phyloP scores from a whole-genome alignment of 345 rosid genomes.

The Eucalyptus marginata region DNA sequence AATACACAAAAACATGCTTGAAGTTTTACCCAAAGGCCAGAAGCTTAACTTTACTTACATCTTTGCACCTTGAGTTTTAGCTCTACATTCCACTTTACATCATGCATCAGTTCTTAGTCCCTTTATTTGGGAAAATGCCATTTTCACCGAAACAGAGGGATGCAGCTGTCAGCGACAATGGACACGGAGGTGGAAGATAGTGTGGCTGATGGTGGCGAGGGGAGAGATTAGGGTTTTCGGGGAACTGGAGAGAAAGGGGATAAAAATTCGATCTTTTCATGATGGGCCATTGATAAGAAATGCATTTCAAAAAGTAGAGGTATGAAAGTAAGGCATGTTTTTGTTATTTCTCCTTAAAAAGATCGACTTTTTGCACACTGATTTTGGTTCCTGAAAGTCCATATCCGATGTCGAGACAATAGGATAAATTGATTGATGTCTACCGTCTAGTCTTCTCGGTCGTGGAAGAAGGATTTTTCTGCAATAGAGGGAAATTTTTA shows the following conservation, averaged over 20 bases:
- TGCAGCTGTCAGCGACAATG: background rate
- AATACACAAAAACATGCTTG: background rate
- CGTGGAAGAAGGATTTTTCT: background rate
- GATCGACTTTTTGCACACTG: background rate
- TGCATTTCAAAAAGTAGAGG: background rate
- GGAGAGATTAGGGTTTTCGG: background rate
- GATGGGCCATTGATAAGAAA: background rate
- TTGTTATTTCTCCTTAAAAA: background rate
- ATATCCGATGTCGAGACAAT: background rate
- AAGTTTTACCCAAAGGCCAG: background rate
- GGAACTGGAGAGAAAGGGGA: background rate
- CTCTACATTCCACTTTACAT: background rate
- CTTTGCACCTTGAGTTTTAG: background rate
- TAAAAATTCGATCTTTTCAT: background rate
- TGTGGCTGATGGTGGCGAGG: background rate
- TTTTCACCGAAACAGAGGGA: background rate
- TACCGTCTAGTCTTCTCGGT: background rate
- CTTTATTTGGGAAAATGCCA: background rate
- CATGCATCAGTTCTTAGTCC: background rate
- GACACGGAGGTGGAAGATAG: background rate
- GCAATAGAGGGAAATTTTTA: background rate
- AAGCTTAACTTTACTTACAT: background rate
- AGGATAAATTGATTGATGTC: background rate
- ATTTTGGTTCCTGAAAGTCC: background rate
- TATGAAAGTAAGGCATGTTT: background rate